Evolutionary conservation across 768 basidiomycete species (phyloP), one percentile per base, ranked within the genome.

Genomic region (Boletus pseudo-olivaceus): DNA sequence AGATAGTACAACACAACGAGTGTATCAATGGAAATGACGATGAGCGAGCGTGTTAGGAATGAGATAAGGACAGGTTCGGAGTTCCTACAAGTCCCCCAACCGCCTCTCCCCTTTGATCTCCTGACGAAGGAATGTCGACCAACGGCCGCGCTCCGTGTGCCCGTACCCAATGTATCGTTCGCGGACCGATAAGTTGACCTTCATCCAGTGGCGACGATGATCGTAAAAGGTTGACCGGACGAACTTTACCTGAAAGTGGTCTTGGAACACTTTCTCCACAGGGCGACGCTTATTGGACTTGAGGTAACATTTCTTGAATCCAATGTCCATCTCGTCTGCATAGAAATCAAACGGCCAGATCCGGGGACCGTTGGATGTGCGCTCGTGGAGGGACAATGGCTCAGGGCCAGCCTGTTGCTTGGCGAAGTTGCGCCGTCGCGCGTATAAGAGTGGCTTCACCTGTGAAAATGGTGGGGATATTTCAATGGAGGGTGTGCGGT

Each of bases 171-270:
- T 34, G n/a, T 53, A 53, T 1, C 5, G 2, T 4, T 40, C 10
- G 0, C n/a, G 8, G 1, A 41, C 8, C 0, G 5, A 20, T 1
- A 1, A 0, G 3, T 38, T 32, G 0, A 53, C 12, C 2, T 7
- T 14, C 17, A 8, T 49, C 56, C 52, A 54, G 7, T 54, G 42
- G 23, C 9, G 14, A 11, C 10, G 5, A 10, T 40, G 39, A 40
- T 40, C 19, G 8, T 40, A 40, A 20, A 40, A 40, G 1, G 20
- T 40, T 19, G 39, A 40, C 12, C 11, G 1, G 20, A 20, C 4
- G 4, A 40, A 40, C 39, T 40, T 20, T 5, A 20, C 20, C 5
- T 20, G 9, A 4, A 40, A 40, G 11, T 40, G 11, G 15, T 20
- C 4, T 10, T 2, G 6, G 10, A 40, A 40, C 9, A 40, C 19